These are phyloP conservation scores for Caloboletus firmus DNA, from an alignment of 1,284 basidiomycete genomes.

Conservation along the genomic window DNA sequence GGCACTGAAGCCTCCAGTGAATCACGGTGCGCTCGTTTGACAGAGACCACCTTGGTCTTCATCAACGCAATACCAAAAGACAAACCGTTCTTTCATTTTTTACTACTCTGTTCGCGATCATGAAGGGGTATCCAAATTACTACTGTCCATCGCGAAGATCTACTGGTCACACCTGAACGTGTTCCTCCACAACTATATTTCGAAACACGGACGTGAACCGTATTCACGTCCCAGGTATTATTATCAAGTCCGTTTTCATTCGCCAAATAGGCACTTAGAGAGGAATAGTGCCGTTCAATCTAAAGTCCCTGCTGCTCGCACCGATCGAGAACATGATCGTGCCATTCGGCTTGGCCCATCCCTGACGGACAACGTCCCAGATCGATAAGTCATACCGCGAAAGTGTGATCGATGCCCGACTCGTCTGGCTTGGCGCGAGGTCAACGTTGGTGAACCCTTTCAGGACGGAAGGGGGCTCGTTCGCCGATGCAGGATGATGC, in stretches of 20 bases:
- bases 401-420: conserved; percentile 52
- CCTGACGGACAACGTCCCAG: conserved; percentile 55
- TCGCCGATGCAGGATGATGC: conserved; percentile 54
- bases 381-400: conserved; percentile 64
- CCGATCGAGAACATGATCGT: conserved; percentile 49
- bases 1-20: too few relatives aligned
- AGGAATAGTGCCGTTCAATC: conserved; percentile 41
- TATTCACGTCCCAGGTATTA: neutral
- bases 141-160: too few relatives aligned
- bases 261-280: conserved; percentile 1
- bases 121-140: neutral
- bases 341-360: conserved; percentile 47
- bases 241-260: neutral
- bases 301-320: conserved; percentile 52
- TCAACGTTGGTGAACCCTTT: conserved; percentile 66
- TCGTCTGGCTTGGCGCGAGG: conserved; percentile 47
- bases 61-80: neutral
- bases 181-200: too few relatives aligned
- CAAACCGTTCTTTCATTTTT: neutral
- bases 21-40: too few relatives aligned
- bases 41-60: neutral
- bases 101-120: neutral
- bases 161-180: too few relatives aligned
- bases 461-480: conserved; percentile 60
- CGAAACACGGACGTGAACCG: neutral